Evolutionary conservation across 352 stramenopile species (phyloP), one percentile per base, ranked within the genome.

Genomic region (Thraustochytrium sp.): DNA sequence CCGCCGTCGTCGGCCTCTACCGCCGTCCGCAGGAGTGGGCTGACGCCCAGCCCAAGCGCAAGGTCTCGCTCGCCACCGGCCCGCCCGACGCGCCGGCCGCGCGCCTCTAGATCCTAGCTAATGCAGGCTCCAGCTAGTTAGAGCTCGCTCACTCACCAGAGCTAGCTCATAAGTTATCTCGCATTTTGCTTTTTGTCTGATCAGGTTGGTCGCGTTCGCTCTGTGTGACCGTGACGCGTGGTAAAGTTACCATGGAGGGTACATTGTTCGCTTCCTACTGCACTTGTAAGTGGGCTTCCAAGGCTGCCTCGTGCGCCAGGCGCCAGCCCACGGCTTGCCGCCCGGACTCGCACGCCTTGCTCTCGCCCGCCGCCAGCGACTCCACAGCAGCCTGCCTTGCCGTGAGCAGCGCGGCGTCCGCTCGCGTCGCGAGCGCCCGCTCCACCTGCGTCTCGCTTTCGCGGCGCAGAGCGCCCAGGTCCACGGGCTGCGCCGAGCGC

Each of bases 1-100:
- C 65, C 34, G 78, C 76, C 9, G 78, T 85, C 37, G 63, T 85
- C 44, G 72, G 48, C 5, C 61, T 85, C 29, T 85, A 85, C 55
- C 26, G 46, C 21, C 65, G 76, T 18, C 78, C 78, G 9, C 13
- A 49, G 5, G 78, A 84, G 29, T 85, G 78, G 78, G 16, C 16
- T 31, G 53, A 29, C 18, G 29, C 37, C 16, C 8, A 5, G 16
- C 64, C 74, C 29, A 85, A 85, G 76, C 62, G 62, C 44, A 54
- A 51, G 36, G 44, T 75, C 23, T 75, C 62, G 2, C 62, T 75
- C 26, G 62, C 62, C 23, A 53, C 62, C 4, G 62, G 59, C 36
- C 59, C 59, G 42, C 59, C 59, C 59, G 59, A 72, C 9, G 9
- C 8, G 26, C 59, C 23, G 34, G 36, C 40, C 40, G 26, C 26